Evolutionary conservation across 345 rosid genomes (phyloP).

Genomic region (Populus simonii): DNA sequence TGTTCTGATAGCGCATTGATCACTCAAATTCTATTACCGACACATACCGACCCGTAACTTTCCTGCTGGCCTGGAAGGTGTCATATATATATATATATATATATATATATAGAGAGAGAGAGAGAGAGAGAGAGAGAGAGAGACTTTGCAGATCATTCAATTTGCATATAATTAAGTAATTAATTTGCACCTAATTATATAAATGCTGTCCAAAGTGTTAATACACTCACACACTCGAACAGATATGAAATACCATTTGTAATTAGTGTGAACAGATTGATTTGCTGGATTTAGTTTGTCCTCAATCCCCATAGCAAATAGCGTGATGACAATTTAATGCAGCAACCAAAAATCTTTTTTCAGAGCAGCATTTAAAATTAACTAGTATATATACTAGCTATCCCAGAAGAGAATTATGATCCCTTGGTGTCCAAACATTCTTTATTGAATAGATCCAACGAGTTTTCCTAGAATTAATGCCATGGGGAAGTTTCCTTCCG

Average conservation of each 20-base stretch:
- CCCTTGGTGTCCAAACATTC: conserved; percentile 15
- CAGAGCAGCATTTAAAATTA: too few relatives aligned
- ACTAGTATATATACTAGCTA: not conserved
- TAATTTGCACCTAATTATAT: too few relatives aligned
- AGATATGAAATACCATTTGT: not conserved
- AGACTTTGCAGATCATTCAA: too few relatives aligned
- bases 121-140: too few relatives aligned
- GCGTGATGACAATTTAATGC: too few relatives aligned
- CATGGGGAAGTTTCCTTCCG: not conserved
- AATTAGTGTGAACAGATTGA: not conserved
- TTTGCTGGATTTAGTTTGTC: not conserved
- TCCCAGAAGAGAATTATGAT: not conserved
- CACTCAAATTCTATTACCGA: conserved; percentile 1
- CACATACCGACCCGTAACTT: not conserved
- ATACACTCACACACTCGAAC: too few relatives aligned
- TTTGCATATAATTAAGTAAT: too few relatives aligned
- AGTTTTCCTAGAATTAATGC: not conserved
- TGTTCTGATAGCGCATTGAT: conserved; percentile 8
- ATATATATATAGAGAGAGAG: too few relatives aligned
- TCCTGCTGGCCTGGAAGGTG: not conserved
- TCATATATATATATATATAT: too few relatives aligned
- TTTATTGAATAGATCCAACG: not conserved
- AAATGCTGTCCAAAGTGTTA: too few relatives aligned
- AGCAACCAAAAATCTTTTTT: too few relatives aligned
- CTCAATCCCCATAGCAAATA: not conserved